Evolutionary conservation across 192 early-diverging fungal genomes (phyloP).

Genomic region (Entomortierella chlamydospora): DNA sequence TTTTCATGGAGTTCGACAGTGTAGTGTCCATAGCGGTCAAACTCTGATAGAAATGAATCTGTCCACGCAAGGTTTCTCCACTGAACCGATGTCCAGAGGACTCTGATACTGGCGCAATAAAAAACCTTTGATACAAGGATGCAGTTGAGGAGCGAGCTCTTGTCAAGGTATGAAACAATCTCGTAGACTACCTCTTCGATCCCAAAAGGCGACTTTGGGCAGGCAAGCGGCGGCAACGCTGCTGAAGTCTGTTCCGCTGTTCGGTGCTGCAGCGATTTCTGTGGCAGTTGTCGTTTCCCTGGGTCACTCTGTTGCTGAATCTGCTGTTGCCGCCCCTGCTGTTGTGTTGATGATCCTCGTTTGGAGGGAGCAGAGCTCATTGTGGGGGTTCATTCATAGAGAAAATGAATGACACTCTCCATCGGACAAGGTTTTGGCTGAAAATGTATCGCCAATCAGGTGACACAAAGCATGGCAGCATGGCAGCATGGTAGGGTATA

Average conservation of each 20-base stretch:
- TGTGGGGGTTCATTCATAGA: background rate
- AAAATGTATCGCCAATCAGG: too few species aligned
- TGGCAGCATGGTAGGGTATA: too few species aligned
- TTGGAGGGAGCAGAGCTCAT: background rate
- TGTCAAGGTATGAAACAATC: conserved; percentile 42
- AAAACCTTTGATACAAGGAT: conserved; percentile 33
- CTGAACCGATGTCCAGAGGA: conserved; percentile 30
- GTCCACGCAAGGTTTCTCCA: conserved; percentile 30
- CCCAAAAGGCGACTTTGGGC: conserved; percentile 29
- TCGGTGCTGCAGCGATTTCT: background rate
- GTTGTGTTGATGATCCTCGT: background rate
- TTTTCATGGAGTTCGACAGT: conserved; percentile 41
- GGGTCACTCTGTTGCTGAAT: too few species aligned
- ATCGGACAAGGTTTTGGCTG: too few species aligned
- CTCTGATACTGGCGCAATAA: conserved; percentile 31
- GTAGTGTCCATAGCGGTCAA: conserved; percentile 45
- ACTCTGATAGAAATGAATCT: conserved; percentile 33
- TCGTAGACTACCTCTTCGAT: conserved; percentile 48
- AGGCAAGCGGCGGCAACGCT: background rate
- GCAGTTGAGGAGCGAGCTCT: conserved; percentile 26
- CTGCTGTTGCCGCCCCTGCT: background rate
- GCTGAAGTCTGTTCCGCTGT: background rate
- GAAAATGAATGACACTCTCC: background rate
- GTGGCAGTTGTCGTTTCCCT: background rate
- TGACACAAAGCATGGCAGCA: too few species aligned